Conservation (phyloP, 2,329 filamentous ascomycete genomes). For the Penicillium sp. region DNA sequence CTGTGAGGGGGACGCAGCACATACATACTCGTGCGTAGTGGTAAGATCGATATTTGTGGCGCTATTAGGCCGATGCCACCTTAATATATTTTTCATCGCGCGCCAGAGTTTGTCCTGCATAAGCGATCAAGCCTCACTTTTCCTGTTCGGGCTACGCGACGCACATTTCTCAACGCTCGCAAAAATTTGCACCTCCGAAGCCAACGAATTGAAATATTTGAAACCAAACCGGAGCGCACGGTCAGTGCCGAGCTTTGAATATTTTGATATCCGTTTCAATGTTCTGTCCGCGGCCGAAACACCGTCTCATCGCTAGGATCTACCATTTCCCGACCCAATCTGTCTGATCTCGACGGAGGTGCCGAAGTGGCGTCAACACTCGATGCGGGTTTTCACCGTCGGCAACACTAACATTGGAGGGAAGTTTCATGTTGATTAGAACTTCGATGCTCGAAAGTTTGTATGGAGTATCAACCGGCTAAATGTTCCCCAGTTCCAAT, state of each 20-base stretch:
- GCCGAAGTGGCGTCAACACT: neutral
- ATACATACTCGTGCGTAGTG: neutral
- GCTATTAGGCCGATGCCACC: neutral
- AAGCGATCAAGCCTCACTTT: neutral
- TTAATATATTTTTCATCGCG: neutral
- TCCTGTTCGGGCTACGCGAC: neutral
- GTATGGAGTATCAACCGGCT: neutral
- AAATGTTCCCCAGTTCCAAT: neutral
- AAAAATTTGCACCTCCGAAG: neutral
- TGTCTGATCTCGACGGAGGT: neutral
- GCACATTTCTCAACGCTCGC: neutral
- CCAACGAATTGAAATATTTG: neutral
- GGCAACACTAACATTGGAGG: neutral
- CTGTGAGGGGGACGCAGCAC: neutral
- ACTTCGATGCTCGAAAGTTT: neutral
- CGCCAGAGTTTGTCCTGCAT: neutral
- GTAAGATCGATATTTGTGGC: neutral
- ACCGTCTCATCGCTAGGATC: neutral
- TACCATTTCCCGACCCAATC: neutral
- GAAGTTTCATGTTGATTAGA: neutral
- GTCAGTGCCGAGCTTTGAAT: too few relatives aligned
- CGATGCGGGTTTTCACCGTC: neutral
- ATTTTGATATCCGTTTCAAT: neutral
- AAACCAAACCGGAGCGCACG: neutral
- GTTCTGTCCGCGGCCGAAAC: neutral